A percentile compares a stretch with the other conserved stretches of the same genome.
Conservation (phyloP, 768 basidiomycete genomes). For the Pholiota molesta region DNA sequence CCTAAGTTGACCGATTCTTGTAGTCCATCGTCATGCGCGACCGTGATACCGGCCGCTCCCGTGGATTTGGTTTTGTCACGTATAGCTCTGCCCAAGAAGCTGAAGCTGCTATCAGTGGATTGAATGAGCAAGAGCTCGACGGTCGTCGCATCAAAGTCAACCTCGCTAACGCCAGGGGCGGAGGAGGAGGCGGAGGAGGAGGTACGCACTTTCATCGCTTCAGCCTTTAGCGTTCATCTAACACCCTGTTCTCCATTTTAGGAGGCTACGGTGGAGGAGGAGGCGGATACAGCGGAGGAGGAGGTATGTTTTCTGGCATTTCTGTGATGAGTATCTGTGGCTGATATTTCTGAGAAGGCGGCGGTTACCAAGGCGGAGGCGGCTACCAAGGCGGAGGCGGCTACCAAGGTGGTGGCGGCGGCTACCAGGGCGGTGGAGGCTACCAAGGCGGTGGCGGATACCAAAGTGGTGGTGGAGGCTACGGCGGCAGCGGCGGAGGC, state of each 20-base stretch:
- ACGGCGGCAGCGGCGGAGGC: slow-evolving; percentile 25
- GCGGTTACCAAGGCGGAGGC: slow-evolving; percentile 23
- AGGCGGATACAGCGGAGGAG: slow-evolving; percentile 29
- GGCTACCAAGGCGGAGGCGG: slow-evolving; percentile 20
- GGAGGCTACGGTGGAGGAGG: slow-evolving; percentile 30
- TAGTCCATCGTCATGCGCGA: slow-evolving; percentile 99
- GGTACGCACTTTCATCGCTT: slow-evolving; percentile 18
- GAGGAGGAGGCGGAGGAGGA: slow-evolving; percentile 55
- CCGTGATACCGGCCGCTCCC: slow-evolving; percentile 95
- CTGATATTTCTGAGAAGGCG: slow-evolving; percentile 21
- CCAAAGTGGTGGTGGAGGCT: slow-evolving; percentile 15
- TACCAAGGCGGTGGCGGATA: slow-evolving; percentile 21
- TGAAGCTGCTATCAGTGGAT: slow-evolving; percentile 66
- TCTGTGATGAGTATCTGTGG: slow-evolving; percentile 1
- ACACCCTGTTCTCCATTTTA: neutral
- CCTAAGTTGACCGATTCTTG: slow-evolving; percentile 42
- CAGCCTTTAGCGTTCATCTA: slow-evolving; percentile 2
- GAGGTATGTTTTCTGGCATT: slow-evolving; percentile 13
- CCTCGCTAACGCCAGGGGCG: slow-evolving; percentile 73
- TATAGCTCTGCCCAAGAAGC: slow-evolving; percentile 68
- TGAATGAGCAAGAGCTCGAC: slow-evolving; percentile 94
- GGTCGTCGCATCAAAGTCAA: slow-evolving; percentile 91
- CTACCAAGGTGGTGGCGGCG: slow-evolving; percentile 22
- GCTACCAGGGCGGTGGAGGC: slow-evolving; percentile 20
- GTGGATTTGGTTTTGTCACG: slow-evolving; percentile 97